Evolutionary conservation across 768 basidiomycete genomes (phyloP), one percentile per base, ranked within the genome.

Genomic region (Trametes punicea): DNA sequence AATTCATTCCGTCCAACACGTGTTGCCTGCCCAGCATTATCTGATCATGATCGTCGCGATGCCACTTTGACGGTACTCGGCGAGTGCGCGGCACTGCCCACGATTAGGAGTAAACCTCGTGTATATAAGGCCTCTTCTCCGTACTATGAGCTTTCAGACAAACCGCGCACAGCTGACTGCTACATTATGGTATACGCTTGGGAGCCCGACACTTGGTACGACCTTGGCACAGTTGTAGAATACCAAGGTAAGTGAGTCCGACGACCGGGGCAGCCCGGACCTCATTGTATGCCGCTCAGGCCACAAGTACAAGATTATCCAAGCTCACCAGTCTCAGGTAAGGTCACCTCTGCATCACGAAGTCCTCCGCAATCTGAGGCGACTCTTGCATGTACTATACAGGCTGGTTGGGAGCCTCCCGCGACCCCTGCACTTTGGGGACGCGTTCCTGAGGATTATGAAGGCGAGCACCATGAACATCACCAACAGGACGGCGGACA

Each of bases 361-460:
- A 30, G n/a, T 21, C n/a, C 3, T 6, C n/a, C 42, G 9, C 52
- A 44, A n/a, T n/a, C 5, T 47, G 16, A 41, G 6, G 31, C 34
- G 44, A 8, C 38, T 25, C 20, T 20, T 9, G 31, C 36, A 5
- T 25, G 4, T 8, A 34, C 23, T 4, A 15, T 26, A 25, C 62
- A 90, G 86, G 59, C 74, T 25, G 85, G 88, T 61, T 91, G 89
- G 89, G 69, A 82, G 23, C 89, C 89, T 4, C 60, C 73, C 3
- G 56, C 70, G 11, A 81, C 81, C 1, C 86, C 87, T 33, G 84
- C 85, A 9, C 75, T 90, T 29, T 90, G 87, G 88, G 85, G 81
- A 41, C 77, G 75, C 40, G 51, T 82, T 23, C 70, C 71, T 20
- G 77, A 67, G 51, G 59, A 65, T 13, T 36, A 56, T 13, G n/a